Evolutionary conservation across 495 filamentous ascomycete species (phyloP).

Genomic region (Daldinia loculata): DNA sequence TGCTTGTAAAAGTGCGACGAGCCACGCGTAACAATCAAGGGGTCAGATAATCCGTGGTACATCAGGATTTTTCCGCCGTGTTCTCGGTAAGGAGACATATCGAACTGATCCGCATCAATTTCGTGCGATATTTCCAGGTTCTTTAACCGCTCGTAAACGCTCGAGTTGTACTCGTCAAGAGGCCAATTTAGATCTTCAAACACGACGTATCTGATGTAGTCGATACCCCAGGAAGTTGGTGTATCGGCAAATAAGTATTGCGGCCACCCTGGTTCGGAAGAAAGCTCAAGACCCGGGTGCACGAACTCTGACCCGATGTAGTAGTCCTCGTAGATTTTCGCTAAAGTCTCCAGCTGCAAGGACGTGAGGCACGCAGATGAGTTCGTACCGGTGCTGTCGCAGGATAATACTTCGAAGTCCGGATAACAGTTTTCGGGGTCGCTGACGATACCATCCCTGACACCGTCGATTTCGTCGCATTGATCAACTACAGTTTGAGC

Average conservation of each 20-base stretch:
- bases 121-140: slow-evolving; percentile 16
- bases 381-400: slow-evolving; percentile 46
- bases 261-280: slow-evolving; percentile 46
- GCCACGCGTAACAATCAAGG: slow-evolving; percentile 51
- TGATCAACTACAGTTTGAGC: slow-evolving; percentile 65
- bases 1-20: slow-evolving; percentile 54
- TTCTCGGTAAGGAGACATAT: slow-evolving; percentile 54
- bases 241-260: neutral
- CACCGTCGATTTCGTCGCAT: slow-evolving; percentile 70
- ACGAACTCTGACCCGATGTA: slow-evolving; percentile 52
- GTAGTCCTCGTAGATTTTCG: slow-evolving; percentile 62
- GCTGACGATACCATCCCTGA: slow-evolving; percentile 69
- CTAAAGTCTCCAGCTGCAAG: slow-evolving; percentile 60
- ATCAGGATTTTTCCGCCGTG: slow-evolving; percentile 63
- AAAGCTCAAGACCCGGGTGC: slow-evolving; percentile 56
- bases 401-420: slow-evolving; percentile 58
- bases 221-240: slow-evolving; percentile 43
- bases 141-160: slow-evolving; percentile 34
- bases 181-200: slow-evolving; percentile 51
- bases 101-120: slow-evolving; percentile 55
- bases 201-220: slow-evolving; percentile 51
- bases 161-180: slow-evolving; percentile 46
- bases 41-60: slow-evolving; percentile 64
- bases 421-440: slow-evolving; percentile 65
- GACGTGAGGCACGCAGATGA: slow-evolving; percentile 59